Evolutionary conservation across 2,329 filamentous ascomycete species (phyloP).

Genomic region (Alternaria gaisen): DNA sequence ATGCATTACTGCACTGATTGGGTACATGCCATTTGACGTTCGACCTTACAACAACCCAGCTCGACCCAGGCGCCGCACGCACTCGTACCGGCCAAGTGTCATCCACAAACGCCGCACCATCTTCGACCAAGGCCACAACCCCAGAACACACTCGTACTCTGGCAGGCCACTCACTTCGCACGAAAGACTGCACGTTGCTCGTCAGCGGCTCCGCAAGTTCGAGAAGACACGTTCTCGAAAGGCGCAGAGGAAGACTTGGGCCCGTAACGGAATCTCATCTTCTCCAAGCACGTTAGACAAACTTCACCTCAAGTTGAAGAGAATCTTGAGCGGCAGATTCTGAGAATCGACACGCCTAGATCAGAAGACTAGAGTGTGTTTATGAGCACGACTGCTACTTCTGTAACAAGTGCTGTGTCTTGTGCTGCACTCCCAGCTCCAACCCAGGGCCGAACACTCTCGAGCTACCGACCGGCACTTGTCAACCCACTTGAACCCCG

Average conservation of each 20-base stretch:
- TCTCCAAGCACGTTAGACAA: conserved; percentile 4
- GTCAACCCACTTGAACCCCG: conserved; percentile 5
- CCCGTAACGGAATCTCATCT: neutral
- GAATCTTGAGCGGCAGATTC: neutral
- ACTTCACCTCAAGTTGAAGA: conserved; percentile 6
- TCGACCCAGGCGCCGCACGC: neutral
- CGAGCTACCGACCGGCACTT: neutral
- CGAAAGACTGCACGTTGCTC: conserved; percentile 17
- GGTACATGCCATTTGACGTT: conserved; percentile 9
- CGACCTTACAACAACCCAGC: neutral
- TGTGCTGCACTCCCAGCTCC: conserved; percentile 2
- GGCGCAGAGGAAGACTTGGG: conserved; percentile 1
- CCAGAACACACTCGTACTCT: neutral
- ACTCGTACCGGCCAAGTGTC: neutral
- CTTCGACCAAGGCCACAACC: neutral
- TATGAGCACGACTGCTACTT: conserved; percentile 10
- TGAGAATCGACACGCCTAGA: neutral
- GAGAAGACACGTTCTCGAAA: conserved; percentile 8
- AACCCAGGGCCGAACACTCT: neutral
- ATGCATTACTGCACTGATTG: neutral
- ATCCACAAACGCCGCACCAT: neutral
- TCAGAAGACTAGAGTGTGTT: neutral
- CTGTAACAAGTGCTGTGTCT: conserved; percentile 5
- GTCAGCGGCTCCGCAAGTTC: conserved; percentile 15
- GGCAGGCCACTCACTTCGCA: conserved; percentile 3